Evolutionary conservation across 371 early-diverging fungal genomes (phyloP).

Genomic region (Rhizopus stolonifer): DNA sequence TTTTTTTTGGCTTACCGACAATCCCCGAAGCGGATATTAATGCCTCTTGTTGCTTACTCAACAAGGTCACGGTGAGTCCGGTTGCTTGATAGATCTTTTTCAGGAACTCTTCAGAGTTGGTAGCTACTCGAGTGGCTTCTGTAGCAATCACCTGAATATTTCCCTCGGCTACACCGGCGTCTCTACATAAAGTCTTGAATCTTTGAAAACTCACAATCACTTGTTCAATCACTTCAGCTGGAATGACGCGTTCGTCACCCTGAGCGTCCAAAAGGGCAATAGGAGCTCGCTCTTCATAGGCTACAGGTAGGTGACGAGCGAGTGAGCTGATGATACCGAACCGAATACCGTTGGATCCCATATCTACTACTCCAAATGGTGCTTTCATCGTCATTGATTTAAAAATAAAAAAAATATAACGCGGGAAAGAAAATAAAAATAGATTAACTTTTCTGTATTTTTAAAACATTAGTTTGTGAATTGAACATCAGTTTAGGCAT

Average conservation of each 20-base stretch:
- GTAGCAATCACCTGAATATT: constrained; percentile 62
- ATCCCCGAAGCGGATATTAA: constrained; percentile 63
- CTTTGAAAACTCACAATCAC: constrained; percentile 55
- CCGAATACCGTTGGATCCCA: constrained; percentile 73
- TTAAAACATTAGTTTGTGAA: no score
- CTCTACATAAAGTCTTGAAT: constrained; percentile 52
- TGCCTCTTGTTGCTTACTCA: constrained; percentile 59
- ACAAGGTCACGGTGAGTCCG: constrained; percentile 51
- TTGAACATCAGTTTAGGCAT: no score
- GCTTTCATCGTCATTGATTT: constrained; percentile 22
- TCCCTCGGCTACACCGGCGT: constrained; percentile 37
- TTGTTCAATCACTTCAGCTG: constrained; percentile 50
- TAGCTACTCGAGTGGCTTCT: constrained; percentile 62
- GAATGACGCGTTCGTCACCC: constrained; percentile 45
- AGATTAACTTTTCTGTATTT: no score
- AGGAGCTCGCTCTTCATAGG: constrained; percentile 64
- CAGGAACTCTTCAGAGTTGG: constrained; percentile 54
- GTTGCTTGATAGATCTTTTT: constrained; percentile 47
- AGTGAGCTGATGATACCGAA: constrained; percentile 60
- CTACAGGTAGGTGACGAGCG: constrained; percentile 60
- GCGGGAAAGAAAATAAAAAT: no score
- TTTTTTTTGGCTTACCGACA: constrained; percentile 43
- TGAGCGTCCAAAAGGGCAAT: constrained; percentile 62
- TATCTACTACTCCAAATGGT: constrained; percentile 63
- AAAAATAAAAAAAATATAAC: neutral